Base-by-base conservation (phyloP, 2,329 filamentous ascomycete species). In the Elsinoe necatrix region DNA sequence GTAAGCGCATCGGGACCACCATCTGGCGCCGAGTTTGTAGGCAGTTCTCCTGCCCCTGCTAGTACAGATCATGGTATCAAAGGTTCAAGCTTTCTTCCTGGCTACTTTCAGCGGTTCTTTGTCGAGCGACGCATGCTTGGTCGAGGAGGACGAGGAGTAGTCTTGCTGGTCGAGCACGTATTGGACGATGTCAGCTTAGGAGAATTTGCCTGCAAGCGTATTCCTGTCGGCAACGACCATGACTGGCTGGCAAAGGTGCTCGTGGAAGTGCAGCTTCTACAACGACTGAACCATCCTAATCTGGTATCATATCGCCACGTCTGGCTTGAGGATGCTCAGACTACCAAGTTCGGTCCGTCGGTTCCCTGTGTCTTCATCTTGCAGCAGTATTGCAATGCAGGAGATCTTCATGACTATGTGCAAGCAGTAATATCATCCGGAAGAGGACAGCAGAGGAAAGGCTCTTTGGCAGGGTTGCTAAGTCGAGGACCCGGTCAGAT, bases 341-440 rank as follows among this genome's bases (percentile, higher is more conserved):
- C 95, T 54, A 92, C 81, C 61, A 85, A 64, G 5, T 98, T 98
- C 68, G 87, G 90, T 0, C 93, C 95, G 0, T 89, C 83, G 56
- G 90, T 98, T 0, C 90, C 90, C 9, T 97, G 92, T 65, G 90
- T 92, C 3, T 98, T 95, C 68, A 98, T 98, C 57, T 78, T 98
- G 6, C 93, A 98, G 68, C 91, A 98, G 67, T 98, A 95, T 66
- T 98, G 95, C 74, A 97, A 98, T 68, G 80, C 85, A 1, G 93
- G 93, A 14, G 93, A 98, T 67, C 77, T 98, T 16, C 85, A 95
- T 58, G 84, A 86, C 61, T 95, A 95, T 67, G 83, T 98, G 14
- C 76, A 91, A n/a, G 80, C 81, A 52, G 35, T 54, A 7, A 31
- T 41, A 14, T 35, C 31, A 78, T 37, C 54, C 16, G 39, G 39